Conservation (phyloP, 495 filamentous ascomycete species). For the Collariella sp. region DNA sequence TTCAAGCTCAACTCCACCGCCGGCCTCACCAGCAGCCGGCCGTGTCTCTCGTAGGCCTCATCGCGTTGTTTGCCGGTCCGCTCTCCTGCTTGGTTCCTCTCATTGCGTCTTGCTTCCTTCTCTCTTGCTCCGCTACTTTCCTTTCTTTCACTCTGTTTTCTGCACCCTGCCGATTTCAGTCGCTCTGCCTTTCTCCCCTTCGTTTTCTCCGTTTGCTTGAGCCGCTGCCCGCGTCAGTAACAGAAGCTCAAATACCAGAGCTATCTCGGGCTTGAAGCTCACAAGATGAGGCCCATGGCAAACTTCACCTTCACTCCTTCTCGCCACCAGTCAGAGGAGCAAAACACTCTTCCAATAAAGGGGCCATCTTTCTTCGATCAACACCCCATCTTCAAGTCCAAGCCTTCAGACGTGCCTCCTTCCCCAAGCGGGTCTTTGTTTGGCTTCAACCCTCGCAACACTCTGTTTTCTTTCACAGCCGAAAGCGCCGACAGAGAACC, state of each 20-base stretch:
- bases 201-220: not conserved
- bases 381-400: slow-evolving; percentile 11
- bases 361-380: slow-evolving; percentile 8
- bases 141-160: not conserved
- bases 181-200: not conserved
- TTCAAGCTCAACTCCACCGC: not conserved
- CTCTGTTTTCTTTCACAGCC: not conserved
- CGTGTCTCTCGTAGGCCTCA: slow-evolving; percentile 3
- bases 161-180: not conserved
- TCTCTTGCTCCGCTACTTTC: not conserved
- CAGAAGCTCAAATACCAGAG: not conserved
- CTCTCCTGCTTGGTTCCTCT: not conserved
- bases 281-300: not conserved
- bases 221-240: not conserved
- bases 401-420: not conserved
- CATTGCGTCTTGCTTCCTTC: not conserved
- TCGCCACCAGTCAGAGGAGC: not conserved
- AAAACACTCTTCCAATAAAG: not conserved
- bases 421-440: not conserved
- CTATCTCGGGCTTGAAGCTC: not conserved
- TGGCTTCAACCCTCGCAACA: not conserved
- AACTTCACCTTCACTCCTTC: not conserved
- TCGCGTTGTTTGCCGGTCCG: not conserved
- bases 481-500: not conserved
- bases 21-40: not conserved